These are phyloP conservation scores for Colletotrichum sp. DNA, from an alignment of 2,329 filamentous ascomycete species.

Conservation along the genomic window DNA sequence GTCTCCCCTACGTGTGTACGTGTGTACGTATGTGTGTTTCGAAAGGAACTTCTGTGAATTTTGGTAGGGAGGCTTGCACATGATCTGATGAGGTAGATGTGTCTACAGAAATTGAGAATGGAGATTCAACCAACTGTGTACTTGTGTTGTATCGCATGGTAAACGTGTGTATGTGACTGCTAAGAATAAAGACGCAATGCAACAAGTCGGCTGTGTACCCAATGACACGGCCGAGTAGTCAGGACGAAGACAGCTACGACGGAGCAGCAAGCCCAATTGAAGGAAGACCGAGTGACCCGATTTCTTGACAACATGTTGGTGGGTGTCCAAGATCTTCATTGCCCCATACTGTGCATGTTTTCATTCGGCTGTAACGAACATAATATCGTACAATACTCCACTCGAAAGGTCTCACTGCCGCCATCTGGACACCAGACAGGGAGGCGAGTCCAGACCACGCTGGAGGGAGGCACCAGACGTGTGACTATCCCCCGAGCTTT, in stretches of 20 bases:
- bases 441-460: not conserved
- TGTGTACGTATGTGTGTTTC: not conserved
- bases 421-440: not conserved
- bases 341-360: not conserved
- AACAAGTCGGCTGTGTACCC: not conserved
- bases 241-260: not conserved
- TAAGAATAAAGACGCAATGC: not conserved
- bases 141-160: not conserved
- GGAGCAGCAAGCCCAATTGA: not conserved
- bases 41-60: not conserved
- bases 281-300: not conserved
- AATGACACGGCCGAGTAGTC: not conserved
- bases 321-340: not conserved
- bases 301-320: not conserved
- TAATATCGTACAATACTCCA: not conserved
- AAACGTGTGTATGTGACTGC: not conserved
- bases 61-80: not conserved
- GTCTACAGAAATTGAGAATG: not conserved
- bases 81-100: not conserved
- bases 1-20: not conserved
- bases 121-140: not conserved
- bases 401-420: not conserved
- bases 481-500: not conserved
- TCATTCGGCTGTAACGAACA: not conserved
- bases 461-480: not conserved